These are phyloP conservation scores for Gonium pectorale DNA, from an alignment of 139 green algal species.

Conservation along the genomic window DNA sequence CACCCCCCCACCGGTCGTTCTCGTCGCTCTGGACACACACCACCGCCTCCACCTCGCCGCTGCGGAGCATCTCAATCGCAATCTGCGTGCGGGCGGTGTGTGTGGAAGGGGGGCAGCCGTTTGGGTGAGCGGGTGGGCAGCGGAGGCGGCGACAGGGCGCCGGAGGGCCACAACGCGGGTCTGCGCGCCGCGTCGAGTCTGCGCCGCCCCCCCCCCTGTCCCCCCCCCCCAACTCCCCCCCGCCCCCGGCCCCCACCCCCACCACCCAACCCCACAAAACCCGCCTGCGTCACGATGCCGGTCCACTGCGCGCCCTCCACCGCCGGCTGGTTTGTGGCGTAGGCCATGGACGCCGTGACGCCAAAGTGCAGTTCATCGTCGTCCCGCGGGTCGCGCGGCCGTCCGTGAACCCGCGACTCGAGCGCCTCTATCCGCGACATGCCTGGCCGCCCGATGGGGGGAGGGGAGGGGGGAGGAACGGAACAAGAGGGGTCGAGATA, in stretches of 20 bases:
- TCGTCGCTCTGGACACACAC: constrained; percentile 93
- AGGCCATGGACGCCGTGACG: constrained; percentile 70
- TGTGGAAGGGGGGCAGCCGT: too few species aligned
- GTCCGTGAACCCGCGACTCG: constrained; percentile 79
- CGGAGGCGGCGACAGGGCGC: too few species aligned
- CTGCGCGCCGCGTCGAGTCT: too few species aligned
- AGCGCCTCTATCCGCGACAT: constrained; percentile 81
- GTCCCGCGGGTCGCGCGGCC: constrained; percentile 66
- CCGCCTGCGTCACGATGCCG: constrained; percentile 90
- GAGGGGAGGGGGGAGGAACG: background rate
- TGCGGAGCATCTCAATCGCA: constrained; percentile 83
- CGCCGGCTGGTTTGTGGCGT: constrained; percentile 73
- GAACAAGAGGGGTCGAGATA: background rate
- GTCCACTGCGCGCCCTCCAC: constrained; percentile 96
- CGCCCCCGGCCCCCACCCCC: constrained; percentile 37
- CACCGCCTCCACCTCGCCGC: constrained; percentile 92
- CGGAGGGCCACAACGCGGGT: background rate
- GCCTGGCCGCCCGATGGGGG: constrained; percentile 42
- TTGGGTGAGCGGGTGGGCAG: too few species aligned
- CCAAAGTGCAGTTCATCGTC: constrained; percentile 91
- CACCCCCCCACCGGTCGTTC: constrained; percentile 71
- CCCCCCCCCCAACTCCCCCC: background rate
- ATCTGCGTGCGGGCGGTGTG: constrained; percentile 27
- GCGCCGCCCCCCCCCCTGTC: background rate
- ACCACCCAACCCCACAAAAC: too few species aligned